Conservation (phyloP, 2,329 filamentous ascomycete genomes). For the Monosporascus sp. region DNA sequence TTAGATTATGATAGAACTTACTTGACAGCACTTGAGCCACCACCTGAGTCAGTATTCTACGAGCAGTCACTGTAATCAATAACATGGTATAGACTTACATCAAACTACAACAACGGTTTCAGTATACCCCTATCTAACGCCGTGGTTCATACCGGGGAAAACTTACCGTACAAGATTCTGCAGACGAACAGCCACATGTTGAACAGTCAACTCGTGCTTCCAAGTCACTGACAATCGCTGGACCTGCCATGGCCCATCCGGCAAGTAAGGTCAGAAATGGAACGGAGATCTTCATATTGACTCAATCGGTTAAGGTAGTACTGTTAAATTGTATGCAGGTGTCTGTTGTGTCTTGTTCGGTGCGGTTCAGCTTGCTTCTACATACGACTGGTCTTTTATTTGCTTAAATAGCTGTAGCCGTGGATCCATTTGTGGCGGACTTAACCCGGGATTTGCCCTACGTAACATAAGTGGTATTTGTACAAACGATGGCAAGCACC, state of each 20-base stretch:
- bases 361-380: neutral
- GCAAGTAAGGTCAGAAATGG: slow-evolving; percentile 5
- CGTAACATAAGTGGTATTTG: neutral
- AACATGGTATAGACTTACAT: slow-evolving; percentile 1
- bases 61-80: neutral
- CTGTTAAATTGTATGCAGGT: neutral
- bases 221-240: slow-evolving; percentile 2
- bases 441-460: neutral
- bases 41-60: neutral
- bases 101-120: neutral
- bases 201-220: slow-evolving; percentile 7
- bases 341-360: neutral
- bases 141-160: neutral
- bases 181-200: slow-evolving; percentile 8
- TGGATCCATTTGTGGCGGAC: neutral
- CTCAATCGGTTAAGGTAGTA: neutral
- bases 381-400: neutral
- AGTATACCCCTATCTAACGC: neutral
- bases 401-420: neutral
- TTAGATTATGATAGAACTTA: neutral
- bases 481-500: neutral
- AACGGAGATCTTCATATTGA: slow-evolving; percentile 10
- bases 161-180: slow-evolving; percentile 8
- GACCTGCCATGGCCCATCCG: slow-evolving; percentile 5
- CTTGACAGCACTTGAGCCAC: slow-evolving; percentile 2